Conservation (phyloP, 1,139 yeast species). For the Zygosaccharomyces pseudobailii region DNA sequence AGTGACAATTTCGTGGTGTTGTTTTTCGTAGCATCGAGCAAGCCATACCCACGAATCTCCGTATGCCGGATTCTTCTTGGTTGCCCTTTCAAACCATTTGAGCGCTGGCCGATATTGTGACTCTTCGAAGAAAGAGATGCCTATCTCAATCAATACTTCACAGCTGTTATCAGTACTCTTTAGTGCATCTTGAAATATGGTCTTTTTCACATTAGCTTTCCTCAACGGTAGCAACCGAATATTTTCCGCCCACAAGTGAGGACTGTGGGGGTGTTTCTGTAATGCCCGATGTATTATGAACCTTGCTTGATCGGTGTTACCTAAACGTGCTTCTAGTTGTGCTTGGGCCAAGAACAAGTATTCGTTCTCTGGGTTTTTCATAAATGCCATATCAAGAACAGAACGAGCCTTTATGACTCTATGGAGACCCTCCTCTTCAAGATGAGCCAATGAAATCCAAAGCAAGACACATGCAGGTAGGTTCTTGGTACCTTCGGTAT, state of each 20-base stretch:
- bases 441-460: conserved; percentile 53
- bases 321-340: conserved; percentile 49
- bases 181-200: conserved; percentile 68
- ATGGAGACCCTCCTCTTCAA: conserved; percentile 43
- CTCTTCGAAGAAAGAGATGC: conserved; percentile 62
- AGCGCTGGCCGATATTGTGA: conserved; percentile 62
- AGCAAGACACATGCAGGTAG: conserved; percentile 44
- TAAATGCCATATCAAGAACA: conserved; percentile 61
- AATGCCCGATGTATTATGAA: conserved; percentile 57
- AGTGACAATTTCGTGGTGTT: conserved; percentile 33
- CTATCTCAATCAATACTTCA: conserved; percentile 57
- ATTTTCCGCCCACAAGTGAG: conserved; percentile 59
- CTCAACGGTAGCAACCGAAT: conserved; percentile 47
- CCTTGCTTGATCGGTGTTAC: conserved; percentile 51
- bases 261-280: conserved; percentile 53
- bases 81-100: conserved; percentile 73
- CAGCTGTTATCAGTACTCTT: conserved; percentile 59
- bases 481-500: conserved; percentile 45
- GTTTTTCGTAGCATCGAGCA: conserved; percentile 40
- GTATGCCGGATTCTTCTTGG: conserved; percentile 46
- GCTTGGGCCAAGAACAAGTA: conserved; percentile 56
- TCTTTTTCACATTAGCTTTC: conserved; percentile 47
- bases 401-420: conserved; percentile 63
- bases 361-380: conserved; percentile 48
- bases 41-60: conserved; percentile 84